Percentiles rank a stretch among this genome's conserved stretches.
phyloP scores from a whole-genome alignment of 2,329 filamentous ascomycete species.

The Rhynchosporium agropyri region DNA sequence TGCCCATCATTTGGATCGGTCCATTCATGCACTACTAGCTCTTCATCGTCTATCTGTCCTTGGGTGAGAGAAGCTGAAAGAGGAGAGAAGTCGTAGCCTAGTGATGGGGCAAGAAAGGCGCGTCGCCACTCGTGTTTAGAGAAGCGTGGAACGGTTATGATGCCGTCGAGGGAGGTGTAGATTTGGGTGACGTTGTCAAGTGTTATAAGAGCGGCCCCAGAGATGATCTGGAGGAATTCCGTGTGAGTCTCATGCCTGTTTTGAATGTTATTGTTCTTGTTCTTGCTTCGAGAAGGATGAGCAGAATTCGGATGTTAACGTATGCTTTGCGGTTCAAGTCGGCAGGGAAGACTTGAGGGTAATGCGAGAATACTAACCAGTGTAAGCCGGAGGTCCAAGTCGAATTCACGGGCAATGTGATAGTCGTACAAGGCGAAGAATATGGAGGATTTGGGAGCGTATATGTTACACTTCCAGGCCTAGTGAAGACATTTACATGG shows the following conservation, averaged over 20 bases:
- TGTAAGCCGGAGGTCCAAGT: conserved; percentile 29
- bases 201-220: conserved; percentile 25
- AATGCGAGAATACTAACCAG: conserved; percentile 10
- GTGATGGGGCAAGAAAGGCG: background rate
- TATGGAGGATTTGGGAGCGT: conserved; percentile 23
- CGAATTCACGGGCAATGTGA: conserved; percentile 25
- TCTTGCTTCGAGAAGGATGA: no score
- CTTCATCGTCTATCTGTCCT: conserved; percentile 5
- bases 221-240: conserved; percentile 28
- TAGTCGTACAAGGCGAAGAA: conserved; percentile 23
- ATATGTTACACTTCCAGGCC: conserved; percentile 21
- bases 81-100: background rate
- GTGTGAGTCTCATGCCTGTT: conserved; percentile 30
- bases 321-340: no score
- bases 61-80: background rate
- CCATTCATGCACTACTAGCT: conserved; percentile 28
- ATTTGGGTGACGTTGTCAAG: conserved; percentile 17
- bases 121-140: conserved; percentile 30
- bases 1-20: conserved; percentile 29
- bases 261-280: background rate
- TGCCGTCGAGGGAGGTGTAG: conserved; percentile 19
- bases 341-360: background rate
- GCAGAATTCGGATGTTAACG: no score
- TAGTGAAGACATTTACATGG: conserved; percentile 18
- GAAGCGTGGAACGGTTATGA: conserved; percentile 23